Base-by-base conservation (phyloP, 352 stramenopile species). In the Phytophthora tubulina region DNA sequence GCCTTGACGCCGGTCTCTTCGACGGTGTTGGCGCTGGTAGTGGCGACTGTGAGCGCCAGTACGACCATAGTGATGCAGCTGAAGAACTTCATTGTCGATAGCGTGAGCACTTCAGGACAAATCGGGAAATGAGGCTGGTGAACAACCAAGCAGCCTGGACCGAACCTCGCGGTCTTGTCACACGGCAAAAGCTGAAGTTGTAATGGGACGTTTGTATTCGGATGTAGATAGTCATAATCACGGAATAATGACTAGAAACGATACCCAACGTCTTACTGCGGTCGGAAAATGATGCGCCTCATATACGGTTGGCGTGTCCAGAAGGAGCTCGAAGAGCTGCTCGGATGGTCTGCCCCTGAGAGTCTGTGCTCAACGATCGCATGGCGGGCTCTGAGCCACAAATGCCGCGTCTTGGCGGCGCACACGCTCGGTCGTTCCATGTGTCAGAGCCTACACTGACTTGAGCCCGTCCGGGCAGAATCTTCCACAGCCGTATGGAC, bases 1-100 rank as follows among this genome's bases (percentile, higher is more conserved):
- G 67, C 67, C 59, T 64, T 74, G 11, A 74, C 67, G 35, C 67
- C 67, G 30, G 59, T 74, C 45, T 69, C 67, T 46, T 70, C 67
- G 4, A n/a, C 21, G n/a, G 14, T 44, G 7, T 38, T 42, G 44
- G 48, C 46, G 67, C 41, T 51, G 9, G 32, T 10, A 17, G n/a
- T 30, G 48, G 49, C 57, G n/a, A 51, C 39, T 2, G 44, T 39
- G 50, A 67, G 49, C 7, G 58, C 49, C 14, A 73, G 35, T 6
- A 68, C 50, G 35, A 62, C 36, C 33, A 70, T 27, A 30, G 44
- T 46, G 50, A 68, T 33, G 41, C 49, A 63, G 41, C 49, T 59
- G 58, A 63, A 60, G 27, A 64, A 61, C 38, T 70, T 69, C 67
- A 69, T 74, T 46, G 30, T 58, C 10, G 3, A 15, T 21, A 27